Conservation (phyloP, 768 basidiomycete species). For the Phaffia australis region DNA sequence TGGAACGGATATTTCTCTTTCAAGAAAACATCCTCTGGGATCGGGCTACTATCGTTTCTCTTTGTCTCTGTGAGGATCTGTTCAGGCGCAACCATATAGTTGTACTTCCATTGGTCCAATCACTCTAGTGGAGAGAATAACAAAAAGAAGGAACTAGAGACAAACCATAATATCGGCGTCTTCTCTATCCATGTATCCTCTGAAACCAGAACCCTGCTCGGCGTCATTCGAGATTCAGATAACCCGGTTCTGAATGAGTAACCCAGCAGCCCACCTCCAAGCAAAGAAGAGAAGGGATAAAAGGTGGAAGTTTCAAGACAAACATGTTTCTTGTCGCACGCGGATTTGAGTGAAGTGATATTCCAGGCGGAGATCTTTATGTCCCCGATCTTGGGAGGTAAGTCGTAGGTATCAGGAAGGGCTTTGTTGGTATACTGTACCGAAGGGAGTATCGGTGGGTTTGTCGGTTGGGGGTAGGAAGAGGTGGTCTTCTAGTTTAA, state of each 20-base stretch:
- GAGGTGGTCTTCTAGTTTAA: too few relatives aligned
- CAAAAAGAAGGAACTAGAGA: background rate
- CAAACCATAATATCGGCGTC: slow-evolving; percentile 23
- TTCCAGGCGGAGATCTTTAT: slow-evolving; percentile 20
- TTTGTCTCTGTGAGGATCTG: slow-evolving; percentile 25
- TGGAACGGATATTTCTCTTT: slow-evolving; percentile 23
- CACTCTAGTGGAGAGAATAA: background rate
- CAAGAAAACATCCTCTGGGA: slow-evolving; percentile 18
- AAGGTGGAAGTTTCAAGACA: background rate
- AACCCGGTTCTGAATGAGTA: too few relatives aligned
- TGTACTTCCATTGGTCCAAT: too few relatives aligned
- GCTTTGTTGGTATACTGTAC: slow-evolving; percentile 21
- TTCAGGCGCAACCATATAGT: background rate
- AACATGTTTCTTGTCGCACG: slow-evolving; percentile 21
- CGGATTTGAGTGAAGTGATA: slow-evolving; percentile 19
- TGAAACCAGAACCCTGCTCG: slow-evolving; percentile 19
- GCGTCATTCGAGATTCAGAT: too few relatives aligned
- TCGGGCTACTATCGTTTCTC: slow-evolving; percentile 17
- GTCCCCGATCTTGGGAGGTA: slow-evolving; percentile 16
- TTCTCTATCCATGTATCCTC: slow-evolving; percentile 24
- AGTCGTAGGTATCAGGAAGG: slow-evolving; percentile 1
- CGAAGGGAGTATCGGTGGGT: slow-evolving; percentile 6
- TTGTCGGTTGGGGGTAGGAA: slow-evolving; percentile 1
- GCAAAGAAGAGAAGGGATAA: too few relatives aligned
- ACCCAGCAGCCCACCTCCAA: too few relatives aligned